A percentile compares a stretch with the other conserved stretches of the same genome.
phyloP scores from a whole-genome alignment of 495 filamentous ascomycete species.

The Glonium stellatum region DNA sequence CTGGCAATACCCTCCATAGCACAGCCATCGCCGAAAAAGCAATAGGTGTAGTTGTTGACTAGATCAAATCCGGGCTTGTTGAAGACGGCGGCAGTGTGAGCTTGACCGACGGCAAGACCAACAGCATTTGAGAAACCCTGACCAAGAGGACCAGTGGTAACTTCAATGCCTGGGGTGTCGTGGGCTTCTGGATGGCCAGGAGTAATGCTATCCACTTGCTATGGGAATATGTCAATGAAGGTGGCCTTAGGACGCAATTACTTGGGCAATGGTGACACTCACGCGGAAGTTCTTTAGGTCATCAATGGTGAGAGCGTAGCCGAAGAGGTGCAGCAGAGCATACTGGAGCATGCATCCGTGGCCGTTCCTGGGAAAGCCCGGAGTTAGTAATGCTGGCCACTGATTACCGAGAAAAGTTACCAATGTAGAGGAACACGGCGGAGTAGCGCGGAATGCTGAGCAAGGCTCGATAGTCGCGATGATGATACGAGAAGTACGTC shows the following conservation, averaged over 20 bases:
- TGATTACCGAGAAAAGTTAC: neutral
- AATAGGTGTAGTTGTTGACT: slow-evolving; percentile 93
- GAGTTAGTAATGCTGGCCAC: slow-evolving; percentile 16
- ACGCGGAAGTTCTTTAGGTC: slow-evolving; percentile 95
- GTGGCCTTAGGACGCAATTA: neutral
- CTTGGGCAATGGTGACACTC: slow-evolving; percentile 39
- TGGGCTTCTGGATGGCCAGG: slow-evolving; percentile 95
- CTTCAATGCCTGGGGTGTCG: slow-evolving; percentile 93
- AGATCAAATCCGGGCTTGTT: slow-evolving; percentile 95
- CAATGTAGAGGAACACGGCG: slow-evolving; percentile 10
- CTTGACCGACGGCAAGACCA: slow-evolving; percentile 93
- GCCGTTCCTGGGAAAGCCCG: slow-evolving; percentile 64
- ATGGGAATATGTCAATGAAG: slow-evolving; percentile 2
- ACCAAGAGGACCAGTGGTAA: slow-evolving; percentile 61
- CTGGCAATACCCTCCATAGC: slow-evolving; percentile 95
- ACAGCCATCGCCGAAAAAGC: slow-evolving; percentile 96
- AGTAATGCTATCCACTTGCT: slow-evolving; percentile 85
- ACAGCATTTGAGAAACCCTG: slow-evolving; percentile 35
- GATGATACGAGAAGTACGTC: slow-evolving; percentile 5
- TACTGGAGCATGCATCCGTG: slow-evolving; percentile 99
- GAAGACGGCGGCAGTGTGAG: slow-evolving; percentile 80
- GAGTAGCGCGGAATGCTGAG: slow-evolving; percentile 16
- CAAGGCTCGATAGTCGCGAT: neutral
- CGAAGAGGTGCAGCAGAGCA: slow-evolving; percentile 93
- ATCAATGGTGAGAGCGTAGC: slow-evolving; percentile 76